Base-by-base conservation (phyloP, 2,329 filamentous ascomycete genomes). In the Talaromyces verruculosus region DNA sequence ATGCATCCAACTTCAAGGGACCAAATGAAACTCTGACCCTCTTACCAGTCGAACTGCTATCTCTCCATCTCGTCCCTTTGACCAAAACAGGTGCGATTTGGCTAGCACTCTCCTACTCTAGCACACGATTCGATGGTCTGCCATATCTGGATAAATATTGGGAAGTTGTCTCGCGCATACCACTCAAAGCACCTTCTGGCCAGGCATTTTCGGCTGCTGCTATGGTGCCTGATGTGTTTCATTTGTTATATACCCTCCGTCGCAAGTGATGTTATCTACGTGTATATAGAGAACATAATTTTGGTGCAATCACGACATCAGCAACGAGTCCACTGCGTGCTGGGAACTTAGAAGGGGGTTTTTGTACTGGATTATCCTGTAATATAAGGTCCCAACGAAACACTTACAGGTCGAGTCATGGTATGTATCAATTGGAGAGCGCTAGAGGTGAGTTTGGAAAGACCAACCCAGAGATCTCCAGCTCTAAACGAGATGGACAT, bases 11-110 rank as follows among this genome's bases (percentile, higher is more conserved):
- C n/a, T 37, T n/a, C 28, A 37, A 61, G 15, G 43, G 28, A 59
- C 39, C n/a, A 8, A 30, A 58, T 13, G 65, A 67, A 1, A 61
- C 60, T 10, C 63, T 69, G 5, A 69, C 65, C 0, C 25, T 78
- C n/a, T 71, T 72, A 0, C 75, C 76, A 0, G 76, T 77, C 2
- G 76, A 78, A 61, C n/a, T 76, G n/a, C 67, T 78, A 37, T 73
- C 67, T 1, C 66, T 78, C 28, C 74, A 78, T 61, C 72, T 78
- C 2, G 71, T 71, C 1, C 70, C 74, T 0, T 68, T 77, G 66
- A 74, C 74, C 7, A 66, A 45, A 6, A 68, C 67, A 60, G 74
- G 72, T 0, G 70, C 72, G 1, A 72, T 67, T 6, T 78, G 76
- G 76, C 67, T 74, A 13, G 70, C 69, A 6, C 68, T 78, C 3